These are phyloP conservation scores for Apostasia shenzhenica DNA, from an alignment of 106 monocot genomes.

Conservation along the genomic window DNA sequence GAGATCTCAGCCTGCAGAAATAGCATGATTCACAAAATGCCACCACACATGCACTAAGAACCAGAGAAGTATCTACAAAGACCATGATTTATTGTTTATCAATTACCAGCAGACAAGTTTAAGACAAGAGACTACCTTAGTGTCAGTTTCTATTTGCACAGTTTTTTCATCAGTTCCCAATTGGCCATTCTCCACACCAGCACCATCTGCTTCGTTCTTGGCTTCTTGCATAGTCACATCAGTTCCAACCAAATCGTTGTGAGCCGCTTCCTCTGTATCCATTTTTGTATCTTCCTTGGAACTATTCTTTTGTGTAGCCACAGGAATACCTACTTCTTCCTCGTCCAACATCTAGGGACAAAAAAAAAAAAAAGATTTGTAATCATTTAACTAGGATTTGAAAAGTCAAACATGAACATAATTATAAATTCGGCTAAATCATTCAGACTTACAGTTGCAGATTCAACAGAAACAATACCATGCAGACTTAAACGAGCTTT, in stretches of 20 bases:
- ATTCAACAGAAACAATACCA: conserved; percentile 80
- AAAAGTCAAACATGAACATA: neutral
- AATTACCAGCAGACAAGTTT: too few relatives aligned
- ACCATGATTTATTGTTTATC: too few relatives aligned
- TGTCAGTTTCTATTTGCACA: conserved; percentile 76
- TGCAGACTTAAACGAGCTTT: conserved; percentile 80
- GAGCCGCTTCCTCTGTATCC: conserved; percentile 45
- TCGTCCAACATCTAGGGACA: conserved; percentile 71
- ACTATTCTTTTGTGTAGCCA: conserved; percentile 30
- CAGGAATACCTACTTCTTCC: conserved; percentile 76
- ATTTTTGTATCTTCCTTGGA: conserved; percentile 51
- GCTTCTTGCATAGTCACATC: conserved; percentile 77
- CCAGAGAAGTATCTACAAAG: too few relatives aligned
- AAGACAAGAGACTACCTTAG: conserved; percentile 37
- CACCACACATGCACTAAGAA: too few relatives aligned
- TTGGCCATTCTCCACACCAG: conserved; percentile 49
- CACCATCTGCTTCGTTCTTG: conserved; percentile 24
- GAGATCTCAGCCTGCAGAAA: conserved; percentile 34
- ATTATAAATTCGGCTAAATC: neutral
- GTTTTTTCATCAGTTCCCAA: conserved; percentile 53
- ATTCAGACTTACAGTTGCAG: conserved; percentile 70
- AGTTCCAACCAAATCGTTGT: conserved; percentile 16
- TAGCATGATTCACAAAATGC: too few relatives aligned
- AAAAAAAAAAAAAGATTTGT: neutral
- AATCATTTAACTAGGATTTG: neutral